Percentiles rank a stretch among this genome's conserved stretches.
phyloP scores from a whole-genome alignment of 495 filamentous ascomycete genomes.

The Talaromyces thailandensis region DNA sequence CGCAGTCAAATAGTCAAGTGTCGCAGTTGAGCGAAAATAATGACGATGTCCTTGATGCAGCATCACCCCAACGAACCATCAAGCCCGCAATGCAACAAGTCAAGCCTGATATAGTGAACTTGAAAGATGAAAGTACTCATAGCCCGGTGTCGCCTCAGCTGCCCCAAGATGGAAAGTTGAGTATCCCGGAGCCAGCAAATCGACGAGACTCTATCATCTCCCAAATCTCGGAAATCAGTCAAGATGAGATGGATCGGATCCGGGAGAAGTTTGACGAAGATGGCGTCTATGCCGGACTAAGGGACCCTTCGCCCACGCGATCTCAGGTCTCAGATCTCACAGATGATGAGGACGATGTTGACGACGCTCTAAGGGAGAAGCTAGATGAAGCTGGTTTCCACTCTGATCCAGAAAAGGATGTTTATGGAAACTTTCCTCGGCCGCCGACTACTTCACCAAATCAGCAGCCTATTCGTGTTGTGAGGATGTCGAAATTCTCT shows the following conservation, averaged over 20 bases:
- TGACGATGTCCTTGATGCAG: neutral
- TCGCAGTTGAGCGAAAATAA: neutral
- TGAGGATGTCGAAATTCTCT: conserved; percentile 1
- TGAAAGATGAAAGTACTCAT: neutral
- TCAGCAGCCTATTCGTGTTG: neutral
- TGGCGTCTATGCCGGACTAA: neutral
- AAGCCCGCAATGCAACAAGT: neutral
- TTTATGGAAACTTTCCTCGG: neutral
- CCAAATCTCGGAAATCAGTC: neutral
- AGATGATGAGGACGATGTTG: neutral
- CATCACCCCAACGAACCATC: neutral
- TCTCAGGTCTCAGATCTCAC: conserved; percentile 5
- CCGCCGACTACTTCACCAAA: neutral
- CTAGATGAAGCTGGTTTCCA: conserved; percentile 1
- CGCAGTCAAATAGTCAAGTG: neutral
- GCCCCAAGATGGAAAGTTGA: neutral
- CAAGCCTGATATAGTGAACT: neutral
- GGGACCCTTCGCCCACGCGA: conserved; percentile 2
- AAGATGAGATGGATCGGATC: conserved; percentile 8
- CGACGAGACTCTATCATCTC: neutral
- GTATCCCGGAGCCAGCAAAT: neutral
- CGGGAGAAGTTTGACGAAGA: conserved; percentile 7
- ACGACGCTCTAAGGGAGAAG: neutral
- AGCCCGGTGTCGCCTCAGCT: neutral
- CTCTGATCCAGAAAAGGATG: conserved; percentile 1